Percentiles rank a stretch among this genome's conserved stretches.
These are phyloP conservation scores for Euphorbia peplus DNA, from an alignment of 345 rosid species.

Conservation along the genomic window DNA sequence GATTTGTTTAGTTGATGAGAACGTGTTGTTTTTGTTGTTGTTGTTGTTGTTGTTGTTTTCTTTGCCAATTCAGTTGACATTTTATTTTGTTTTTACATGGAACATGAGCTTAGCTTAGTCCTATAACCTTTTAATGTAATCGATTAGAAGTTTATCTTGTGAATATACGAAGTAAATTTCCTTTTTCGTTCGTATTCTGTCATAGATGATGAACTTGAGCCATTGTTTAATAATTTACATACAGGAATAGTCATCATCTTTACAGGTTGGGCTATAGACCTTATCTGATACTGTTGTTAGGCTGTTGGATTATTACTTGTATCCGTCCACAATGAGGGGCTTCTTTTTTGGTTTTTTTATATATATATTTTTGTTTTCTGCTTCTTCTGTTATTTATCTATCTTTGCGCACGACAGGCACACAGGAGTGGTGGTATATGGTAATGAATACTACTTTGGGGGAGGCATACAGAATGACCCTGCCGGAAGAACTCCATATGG, in stretches of 20 bases:
- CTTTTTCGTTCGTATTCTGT: too few species aligned
- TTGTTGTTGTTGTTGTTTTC: not conserved
- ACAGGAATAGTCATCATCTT: not conserved
- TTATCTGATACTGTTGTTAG: not conserved
- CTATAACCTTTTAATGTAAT: too few species aligned
- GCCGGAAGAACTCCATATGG: conserved; percentile 83
- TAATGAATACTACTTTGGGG: conserved; percentile 79
- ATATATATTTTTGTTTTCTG: conserved; percentile 1
- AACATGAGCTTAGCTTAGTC: not conserved
- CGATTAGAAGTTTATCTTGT: not conserved
- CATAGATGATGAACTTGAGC: not conserved
- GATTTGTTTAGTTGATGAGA: too few species aligned
- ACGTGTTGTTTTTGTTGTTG: not conserved
- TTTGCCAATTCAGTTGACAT: not conserved
- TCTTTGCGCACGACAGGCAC: conserved; percentile 59
- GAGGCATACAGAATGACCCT: conserved; percentile 71
- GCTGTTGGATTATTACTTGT: not conserved
- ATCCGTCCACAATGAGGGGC: not conserved
- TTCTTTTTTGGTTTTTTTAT: too few species aligned
- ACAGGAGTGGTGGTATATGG: conserved; percentile 87
- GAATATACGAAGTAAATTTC: too few species aligned
- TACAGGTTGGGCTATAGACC: not conserved
- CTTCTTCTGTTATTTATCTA: not conserved
- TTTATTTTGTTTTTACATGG: not conserved
- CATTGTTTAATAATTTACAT: not conserved